phyloP scores from a whole-genome alignment of 495 filamentous ascomycete species.

The Penicillium samsonianum region DNA sequence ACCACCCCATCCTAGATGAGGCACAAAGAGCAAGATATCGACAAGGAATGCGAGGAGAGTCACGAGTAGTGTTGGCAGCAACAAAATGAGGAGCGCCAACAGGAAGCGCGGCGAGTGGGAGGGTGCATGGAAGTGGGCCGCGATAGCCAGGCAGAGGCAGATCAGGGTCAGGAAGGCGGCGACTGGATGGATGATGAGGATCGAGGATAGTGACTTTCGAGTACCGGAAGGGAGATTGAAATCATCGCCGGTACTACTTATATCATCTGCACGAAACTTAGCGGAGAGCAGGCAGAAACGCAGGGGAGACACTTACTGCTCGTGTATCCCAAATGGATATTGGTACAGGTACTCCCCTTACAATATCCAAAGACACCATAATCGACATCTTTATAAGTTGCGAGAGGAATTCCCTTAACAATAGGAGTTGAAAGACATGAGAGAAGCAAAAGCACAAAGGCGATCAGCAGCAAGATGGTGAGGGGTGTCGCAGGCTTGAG shows the following conservation, averaged over 20 bases:
- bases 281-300: slow-evolving; percentile 15
- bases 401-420: slow-evolving; percentile 80
- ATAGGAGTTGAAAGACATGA: slow-evolving; percentile 94
- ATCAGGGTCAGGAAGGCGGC: slow-evolving; percentile 84
- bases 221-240: slow-evolving; percentile 76
- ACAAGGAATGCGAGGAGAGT: slow-evolving; percentile 87
- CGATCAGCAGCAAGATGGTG: slow-evolving; percentile 78
- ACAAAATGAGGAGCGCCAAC: slow-evolving; percentile 78
- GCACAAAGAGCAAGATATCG: slow-evolving; percentile 94
- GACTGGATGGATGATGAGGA: slow-evolving; percentile 90
- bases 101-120: slow-evolving; percentile 93
- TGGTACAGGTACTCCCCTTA: slow-evolving; percentile 60
- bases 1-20: slow-evolving; percentile 90
- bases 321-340: slow-evolving; percentile 82
- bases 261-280: slow-evolving; percentile 37
- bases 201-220: slow-evolving; percentile 82
- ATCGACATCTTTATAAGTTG: slow-evolving; percentile 69
- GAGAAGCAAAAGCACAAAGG: slow-evolving; percentile 82
- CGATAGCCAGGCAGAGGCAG: slow-evolving; percentile 74
- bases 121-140: slow-evolving; percentile 85
- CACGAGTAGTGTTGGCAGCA: slow-evolving; percentile 80
- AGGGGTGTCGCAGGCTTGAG: slow-evolving; percentile 92
- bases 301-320: slow-evolving; percentile 61
- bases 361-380: slow-evolving; percentile 97
- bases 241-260: slow-evolving; percentile 46